These are phyloP conservation scores for Lactarius evosmus DNA, from an alignment of 768 basidiomycete genomes.

Conservation along the genomic window DNA sequence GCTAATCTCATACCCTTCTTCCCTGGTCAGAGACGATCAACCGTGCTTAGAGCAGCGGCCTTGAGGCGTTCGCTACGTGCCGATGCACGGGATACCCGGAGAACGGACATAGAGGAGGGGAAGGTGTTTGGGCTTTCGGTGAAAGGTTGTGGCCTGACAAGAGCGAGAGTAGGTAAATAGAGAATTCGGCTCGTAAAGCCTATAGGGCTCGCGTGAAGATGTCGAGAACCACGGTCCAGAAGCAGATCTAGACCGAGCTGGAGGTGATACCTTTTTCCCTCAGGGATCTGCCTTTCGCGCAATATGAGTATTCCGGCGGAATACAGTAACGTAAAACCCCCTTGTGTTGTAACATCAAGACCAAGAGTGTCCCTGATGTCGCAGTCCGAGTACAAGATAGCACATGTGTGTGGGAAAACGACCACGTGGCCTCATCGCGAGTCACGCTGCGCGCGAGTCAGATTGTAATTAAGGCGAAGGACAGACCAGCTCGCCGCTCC, in stretches of 20 bases:
- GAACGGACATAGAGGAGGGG: neutral
- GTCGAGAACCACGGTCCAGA: neutral
- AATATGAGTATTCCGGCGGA: neutral
- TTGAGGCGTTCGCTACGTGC: neutral
- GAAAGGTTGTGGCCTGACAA: neutral
- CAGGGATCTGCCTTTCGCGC: too few species aligned
- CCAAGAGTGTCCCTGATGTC: neutral
- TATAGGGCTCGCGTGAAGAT: neutral
- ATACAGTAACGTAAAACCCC: neutral
- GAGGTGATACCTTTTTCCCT: neutral
- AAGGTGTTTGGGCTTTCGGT: neutral
- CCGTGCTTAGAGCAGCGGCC: neutral
- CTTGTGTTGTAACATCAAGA: too few species aligned
- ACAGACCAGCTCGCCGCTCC: neutral
- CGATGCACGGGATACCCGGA: neutral
- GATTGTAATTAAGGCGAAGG: neutral
- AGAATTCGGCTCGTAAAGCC: neutral
- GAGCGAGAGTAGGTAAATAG: neutral
- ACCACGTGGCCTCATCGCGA: neutral
- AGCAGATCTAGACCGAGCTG: neutral
- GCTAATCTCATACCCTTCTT: neutral
- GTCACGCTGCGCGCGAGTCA: constrained; percentile 5
- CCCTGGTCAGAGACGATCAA: neutral
- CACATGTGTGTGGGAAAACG: neutral
- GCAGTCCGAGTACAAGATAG: neutral